These are phyloP conservation scores for Russula compacta DNA, from an alignment of 768 basidiomycete species.

Conservation along the genomic window DNA sequence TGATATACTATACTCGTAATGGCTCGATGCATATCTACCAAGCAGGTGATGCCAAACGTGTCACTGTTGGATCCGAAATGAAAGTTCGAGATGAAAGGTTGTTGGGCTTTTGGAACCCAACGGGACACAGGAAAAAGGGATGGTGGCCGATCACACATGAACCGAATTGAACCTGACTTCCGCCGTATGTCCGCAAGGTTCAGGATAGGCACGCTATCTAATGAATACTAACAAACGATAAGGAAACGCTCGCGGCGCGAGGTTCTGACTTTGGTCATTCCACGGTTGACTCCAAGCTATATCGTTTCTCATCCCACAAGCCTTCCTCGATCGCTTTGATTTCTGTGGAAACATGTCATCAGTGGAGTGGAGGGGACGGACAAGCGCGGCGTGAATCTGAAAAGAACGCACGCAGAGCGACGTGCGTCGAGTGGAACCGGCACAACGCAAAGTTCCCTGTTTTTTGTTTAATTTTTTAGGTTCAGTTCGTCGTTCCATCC, in stretches of 20 bases:
- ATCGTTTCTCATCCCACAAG: conserved; percentile 28
- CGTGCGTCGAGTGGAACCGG: conserved; percentile 58
- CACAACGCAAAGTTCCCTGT: conserved; percentile 49
- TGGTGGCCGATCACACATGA: background rate
- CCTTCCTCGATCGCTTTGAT: conserved; percentile 60
- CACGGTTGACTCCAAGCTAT: conserved; percentile 16
- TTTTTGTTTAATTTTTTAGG: background rate
- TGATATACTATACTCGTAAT: too few relatives aligned
- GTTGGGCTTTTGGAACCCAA: too few relatives aligned
- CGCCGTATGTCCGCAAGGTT: background rate
- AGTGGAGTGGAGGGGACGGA: background rate
- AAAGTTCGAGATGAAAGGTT: background rate
- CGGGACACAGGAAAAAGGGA: background rate
- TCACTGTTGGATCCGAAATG: too few relatives aligned
- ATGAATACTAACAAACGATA: background rate
- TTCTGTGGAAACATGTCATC: conserved; percentile 33
- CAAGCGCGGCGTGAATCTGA: background rate
- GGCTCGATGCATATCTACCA: too few relatives aligned
- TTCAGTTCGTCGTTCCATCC: background rate
- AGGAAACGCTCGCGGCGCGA: background rate
- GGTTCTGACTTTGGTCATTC: background rate
- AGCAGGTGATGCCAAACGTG: too few relatives aligned
- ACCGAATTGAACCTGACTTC: background rate
- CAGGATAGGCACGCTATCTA: background rate
- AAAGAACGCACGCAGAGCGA: conserved; percentile 49